Percentiles rank a stretch among this genome's conserved stretches.
These are phyloP conservation scores for Blastobotrys terrestris DNA, from an alignment of 805 yeast species.

Conservation along the genomic window DNA sequence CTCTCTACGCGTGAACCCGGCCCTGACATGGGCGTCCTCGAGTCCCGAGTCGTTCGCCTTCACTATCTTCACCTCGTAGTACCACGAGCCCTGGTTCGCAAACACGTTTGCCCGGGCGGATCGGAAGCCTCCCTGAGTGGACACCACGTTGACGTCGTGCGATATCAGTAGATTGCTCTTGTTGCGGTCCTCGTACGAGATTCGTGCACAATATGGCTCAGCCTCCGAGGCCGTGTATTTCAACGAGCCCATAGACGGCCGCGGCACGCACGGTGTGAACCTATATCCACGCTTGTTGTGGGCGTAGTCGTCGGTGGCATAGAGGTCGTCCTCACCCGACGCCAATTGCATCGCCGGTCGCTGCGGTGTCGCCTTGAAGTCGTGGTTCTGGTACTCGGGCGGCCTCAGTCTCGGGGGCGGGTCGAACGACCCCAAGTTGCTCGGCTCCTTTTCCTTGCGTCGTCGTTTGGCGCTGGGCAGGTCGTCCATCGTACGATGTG, in stretches of 20 bases:
- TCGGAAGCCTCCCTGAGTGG: slow-evolving; percentile 72
- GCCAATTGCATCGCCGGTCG: not conserved
- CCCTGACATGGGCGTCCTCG: slow-evolving; percentile 54
- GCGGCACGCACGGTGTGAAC: slow-evolving; percentile 70
- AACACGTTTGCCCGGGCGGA: slow-evolving; percentile 69
- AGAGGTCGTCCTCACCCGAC: not conserved
- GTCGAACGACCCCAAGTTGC: not conserved
- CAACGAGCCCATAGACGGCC: slow-evolving; percentile 45
- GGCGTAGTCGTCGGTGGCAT: not conserved
- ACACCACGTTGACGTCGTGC: slow-evolving; percentile 38
- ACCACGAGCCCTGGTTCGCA: slow-evolving; percentile 71
- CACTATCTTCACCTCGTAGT: slow-evolving; percentile 66
- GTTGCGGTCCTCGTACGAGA: slow-evolving; percentile 65
- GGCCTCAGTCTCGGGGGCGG: not conserved
- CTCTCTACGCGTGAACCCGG: slow-evolving; percentile 81
- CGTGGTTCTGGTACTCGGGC: not conserved
- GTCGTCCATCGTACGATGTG: not conserved
- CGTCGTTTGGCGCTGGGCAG: not conserved
- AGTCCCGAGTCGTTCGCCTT: slow-evolving; percentile 28
- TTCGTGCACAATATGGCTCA: slow-evolving; percentile 54
- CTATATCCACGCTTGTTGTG: slow-evolving; percentile 70
- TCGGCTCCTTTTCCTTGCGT: not conserved
- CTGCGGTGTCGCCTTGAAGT: not conserved
- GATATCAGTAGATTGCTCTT: slow-evolving; percentile 42
- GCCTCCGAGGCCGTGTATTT: slow-evolving; percentile 69